phyloP scores from a whole-genome alignment of 495 filamentous ascomycete species.

The Cryomyces minteri region DNA sequence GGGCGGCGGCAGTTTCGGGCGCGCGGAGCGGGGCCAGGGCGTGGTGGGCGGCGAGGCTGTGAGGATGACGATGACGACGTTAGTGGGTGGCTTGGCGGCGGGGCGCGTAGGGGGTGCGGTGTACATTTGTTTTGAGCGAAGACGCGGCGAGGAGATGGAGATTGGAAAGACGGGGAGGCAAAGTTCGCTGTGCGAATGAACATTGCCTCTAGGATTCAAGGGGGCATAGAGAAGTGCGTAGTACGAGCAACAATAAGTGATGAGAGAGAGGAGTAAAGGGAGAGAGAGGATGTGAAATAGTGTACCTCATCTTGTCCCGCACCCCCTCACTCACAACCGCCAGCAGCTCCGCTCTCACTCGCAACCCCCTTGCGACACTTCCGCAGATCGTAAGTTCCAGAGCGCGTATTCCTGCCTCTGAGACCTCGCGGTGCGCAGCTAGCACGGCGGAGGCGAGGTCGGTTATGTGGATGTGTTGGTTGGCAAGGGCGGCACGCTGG shows the following conservation, averaged over 20 bases:
- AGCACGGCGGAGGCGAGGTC: constrained; percentile 9
- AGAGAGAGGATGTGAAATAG: constrained; percentile 1
- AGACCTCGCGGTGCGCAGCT: constrained; percentile 8
- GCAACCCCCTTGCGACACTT: constrained; percentile 33
- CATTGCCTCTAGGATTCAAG: constrained; percentile 12
- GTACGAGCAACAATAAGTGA: constrained; percentile 8
- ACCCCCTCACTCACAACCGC: constrained; percentile 37
- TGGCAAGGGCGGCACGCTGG: not conserved
- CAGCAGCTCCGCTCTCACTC: constrained; percentile 36
- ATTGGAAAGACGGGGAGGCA: constrained; percentile 1
- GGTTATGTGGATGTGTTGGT: constrained; percentile 3
- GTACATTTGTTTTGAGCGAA: not conserved
- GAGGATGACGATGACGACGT: not conserved
- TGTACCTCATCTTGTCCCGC: constrained; percentile 32
- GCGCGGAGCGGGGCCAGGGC: constrained; percentile 25
- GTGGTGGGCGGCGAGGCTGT: constrained; percentile 4
- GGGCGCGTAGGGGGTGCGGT: not conserved
- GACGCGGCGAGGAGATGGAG: not conserved
- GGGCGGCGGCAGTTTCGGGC: constrained; percentile 29
- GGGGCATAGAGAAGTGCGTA: no score
- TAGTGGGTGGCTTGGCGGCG: not conserved
- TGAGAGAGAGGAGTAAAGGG: not conserved
- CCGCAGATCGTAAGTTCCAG: constrained; percentile 50
- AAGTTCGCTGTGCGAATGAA: constrained; percentile 14
- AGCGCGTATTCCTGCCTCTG: constrained; percentile 13